Conservation (phyloP, 371 early-diverging fungal genomes). For the Syncephalastrum sp. region DNA sequence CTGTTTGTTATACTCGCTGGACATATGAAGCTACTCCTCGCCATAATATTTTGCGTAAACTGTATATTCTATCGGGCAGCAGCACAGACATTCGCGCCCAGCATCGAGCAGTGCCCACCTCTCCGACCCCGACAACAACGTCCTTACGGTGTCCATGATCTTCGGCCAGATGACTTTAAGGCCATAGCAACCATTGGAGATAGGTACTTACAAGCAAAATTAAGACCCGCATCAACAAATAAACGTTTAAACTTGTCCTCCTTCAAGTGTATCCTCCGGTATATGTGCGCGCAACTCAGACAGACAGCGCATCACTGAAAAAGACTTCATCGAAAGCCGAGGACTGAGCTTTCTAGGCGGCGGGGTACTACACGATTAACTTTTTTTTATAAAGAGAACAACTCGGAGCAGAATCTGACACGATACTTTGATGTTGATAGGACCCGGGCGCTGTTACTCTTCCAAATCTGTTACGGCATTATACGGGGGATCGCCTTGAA, state of each 20-base stretch:
- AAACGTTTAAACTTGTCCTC: no score
- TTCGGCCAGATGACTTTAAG: conserved; percentile 18
- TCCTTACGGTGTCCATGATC: conserved; percentile 18
- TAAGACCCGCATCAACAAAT: no score
- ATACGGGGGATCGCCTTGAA: neutral
- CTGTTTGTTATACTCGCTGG: no score
- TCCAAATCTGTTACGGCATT: conserved; percentile 30
- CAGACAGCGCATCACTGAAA: conserved; percentile 11
- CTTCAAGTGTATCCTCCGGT: conserved; percentile 16
- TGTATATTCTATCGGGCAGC: no score
- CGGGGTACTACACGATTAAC: conserved; percentile 5
- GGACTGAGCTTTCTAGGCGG: conserved; percentile 42
- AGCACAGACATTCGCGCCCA: no score
- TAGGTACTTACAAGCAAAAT: conserved; percentile 18
- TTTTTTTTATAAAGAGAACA: no score
- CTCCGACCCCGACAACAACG: no score
- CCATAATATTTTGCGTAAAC: no score
- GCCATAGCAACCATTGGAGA: conserved; percentile 26
- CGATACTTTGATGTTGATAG: conserved; percentile 7
- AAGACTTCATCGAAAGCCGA: conserved; percentile 28
- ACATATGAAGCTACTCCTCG: no score
- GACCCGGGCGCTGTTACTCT: conserved; percentile 24
- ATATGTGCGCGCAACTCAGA: conserved; percentile 25
- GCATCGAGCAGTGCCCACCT: no score
- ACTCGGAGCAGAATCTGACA: no score